A percentile compares a stretch with the other conserved stretches of the same genome.
phyloP scores from a whole-genome alignment of 2,329 filamentous ascomycete genomes.

The Paecilomyces fulvus region DNA sequence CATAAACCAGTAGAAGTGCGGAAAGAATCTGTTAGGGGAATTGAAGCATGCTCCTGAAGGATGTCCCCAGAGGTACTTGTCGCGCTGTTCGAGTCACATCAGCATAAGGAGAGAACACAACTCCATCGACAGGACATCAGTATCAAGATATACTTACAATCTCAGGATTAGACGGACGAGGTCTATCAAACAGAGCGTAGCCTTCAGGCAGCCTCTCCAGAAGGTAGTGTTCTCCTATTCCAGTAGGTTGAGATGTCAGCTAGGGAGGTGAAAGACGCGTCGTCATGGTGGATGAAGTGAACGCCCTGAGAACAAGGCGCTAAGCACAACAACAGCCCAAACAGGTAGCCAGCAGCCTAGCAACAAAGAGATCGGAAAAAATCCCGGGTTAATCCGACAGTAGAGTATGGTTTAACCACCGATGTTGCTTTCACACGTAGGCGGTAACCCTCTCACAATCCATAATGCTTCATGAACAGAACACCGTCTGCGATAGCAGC shows the following conservation, averaged over 20 bases:
- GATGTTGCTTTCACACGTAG: neutral
- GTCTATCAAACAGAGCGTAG: slow-evolving; percentile 45
- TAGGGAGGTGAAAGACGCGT: neutral
- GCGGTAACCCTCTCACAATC: neutral
- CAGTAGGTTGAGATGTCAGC: neutral
- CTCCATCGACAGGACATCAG: neutral
- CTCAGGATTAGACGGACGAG: slow-evolving; percentile 30
- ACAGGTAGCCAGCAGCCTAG: neutral
- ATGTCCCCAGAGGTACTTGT: slow-evolving; percentile 52
- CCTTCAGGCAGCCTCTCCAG: slow-evolving; percentile 47
- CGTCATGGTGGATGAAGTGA: neutral
- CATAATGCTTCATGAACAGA: neutral
- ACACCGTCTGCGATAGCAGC: neutral
- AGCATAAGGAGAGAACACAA: neutral
- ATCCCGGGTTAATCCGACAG: neutral
- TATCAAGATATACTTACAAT: slow-evolving; percentile 19
- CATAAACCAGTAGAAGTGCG: slow-evolving; percentile 52
- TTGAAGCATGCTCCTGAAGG: slow-evolving; percentile 43
- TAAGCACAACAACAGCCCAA: neutral
- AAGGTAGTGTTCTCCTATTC: slow-evolving; percentile 38
- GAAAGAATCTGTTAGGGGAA: slow-evolving; percentile 47
- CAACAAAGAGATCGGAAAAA: neutral
- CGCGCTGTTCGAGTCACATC: slow-evolving; percentile 27
- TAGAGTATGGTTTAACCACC: neutral
- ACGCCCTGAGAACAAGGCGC: neutral